Percentiles rank a stretch among this genome's conserved stretches.
Conservation (phyloP, 805 yeast species). For the Yamadazyma takamatsuzukensis region DNA sequence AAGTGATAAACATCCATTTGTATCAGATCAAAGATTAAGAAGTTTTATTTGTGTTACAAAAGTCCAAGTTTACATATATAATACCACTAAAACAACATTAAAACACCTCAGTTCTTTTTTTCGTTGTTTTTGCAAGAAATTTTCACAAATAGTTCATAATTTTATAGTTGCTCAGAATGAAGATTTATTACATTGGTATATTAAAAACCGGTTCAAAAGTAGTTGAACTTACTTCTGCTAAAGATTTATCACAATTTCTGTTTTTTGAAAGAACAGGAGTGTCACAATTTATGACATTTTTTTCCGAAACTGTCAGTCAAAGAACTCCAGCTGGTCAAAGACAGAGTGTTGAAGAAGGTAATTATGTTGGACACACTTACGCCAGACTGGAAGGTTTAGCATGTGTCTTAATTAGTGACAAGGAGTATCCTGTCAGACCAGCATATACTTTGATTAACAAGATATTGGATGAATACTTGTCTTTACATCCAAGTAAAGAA, state of each 20-base stretch:
- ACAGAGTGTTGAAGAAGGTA: constrained; percentile 90
- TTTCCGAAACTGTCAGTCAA: constrained; percentile 83
- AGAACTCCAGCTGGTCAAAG: constrained; percentile 89
- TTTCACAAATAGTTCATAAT: background rate
- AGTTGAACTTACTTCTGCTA: constrained; percentile 72
- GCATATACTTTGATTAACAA: constrained; percentile 92
- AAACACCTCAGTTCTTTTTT: no score
- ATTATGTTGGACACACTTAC: constrained; percentile 88
- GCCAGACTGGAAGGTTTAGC: constrained; percentile 87
- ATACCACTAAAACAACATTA: no score
- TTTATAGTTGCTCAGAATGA: no score
- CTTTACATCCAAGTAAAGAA: constrained; percentile 70
- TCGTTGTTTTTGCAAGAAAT: no score
- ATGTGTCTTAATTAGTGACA: constrained; percentile 89
- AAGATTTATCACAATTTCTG: constrained; percentile 81
- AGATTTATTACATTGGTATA: constrained; percentile 86
- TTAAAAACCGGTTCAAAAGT: constrained; percentile 65
- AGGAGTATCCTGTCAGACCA: constrained; percentile 95
- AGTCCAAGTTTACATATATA: no score
- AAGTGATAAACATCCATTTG: no score
- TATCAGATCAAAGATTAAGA: no score
- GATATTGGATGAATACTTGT: constrained; percentile 82
- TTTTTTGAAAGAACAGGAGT: constrained; percentile 83
- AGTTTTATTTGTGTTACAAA: no score
- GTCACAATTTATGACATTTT: constrained; percentile 91